phyloP scores from a whole-genome alignment of 1,284 basidiomycete species.

The Trametes hirsuta region DNA sequence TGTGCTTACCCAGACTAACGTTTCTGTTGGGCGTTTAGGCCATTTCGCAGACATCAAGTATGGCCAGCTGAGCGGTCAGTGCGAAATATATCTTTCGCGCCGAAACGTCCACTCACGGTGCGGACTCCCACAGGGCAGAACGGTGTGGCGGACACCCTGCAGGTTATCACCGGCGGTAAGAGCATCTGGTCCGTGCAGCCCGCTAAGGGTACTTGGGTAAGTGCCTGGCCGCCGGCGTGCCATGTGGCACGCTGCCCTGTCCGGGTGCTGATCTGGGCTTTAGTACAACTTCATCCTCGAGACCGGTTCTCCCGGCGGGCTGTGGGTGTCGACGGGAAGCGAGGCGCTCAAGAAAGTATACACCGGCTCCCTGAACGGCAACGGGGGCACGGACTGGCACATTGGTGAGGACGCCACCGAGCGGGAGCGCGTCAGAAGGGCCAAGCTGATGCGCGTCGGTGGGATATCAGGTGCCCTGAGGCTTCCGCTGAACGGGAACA shows the following conservation, averaged over 20 bases:
- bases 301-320: conserved; percentile 31
- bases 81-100: not conserved
- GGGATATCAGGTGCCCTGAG: conserved; percentile 26
- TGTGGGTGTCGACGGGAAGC: conserved; percentile 34
- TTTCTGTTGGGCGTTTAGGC: not conserved
- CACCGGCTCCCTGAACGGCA: conserved; percentile 32
- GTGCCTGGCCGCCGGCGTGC: not conserved
- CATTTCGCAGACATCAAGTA: conserved; percentile 34
- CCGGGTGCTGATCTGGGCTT: not conserved
- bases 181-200: conserved; percentile 32
- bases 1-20: not conserved
- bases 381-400: conserved; percentile 34
- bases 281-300: conserved; percentile 34
- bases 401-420: conserved; percentile 20
- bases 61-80: conserved; percentile 26
- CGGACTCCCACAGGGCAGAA: conserved; percentile 24
- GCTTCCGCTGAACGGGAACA: conserved; percentile 27
- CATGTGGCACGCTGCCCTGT: not conserved
- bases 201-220: conserved; percentile 32
- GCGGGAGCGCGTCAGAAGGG: not conserved
- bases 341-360: conserved; percentile 27
- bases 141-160: conserved; percentile 30
- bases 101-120: not conserved
- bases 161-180: conserved; percentile 32
- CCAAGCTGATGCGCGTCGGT: not conserved